These are phyloP conservation scores for Exophiala calicioides DNA, from an alignment of 2,329 filamentous ascomycete genomes.

Conservation along the genomic window DNA sequence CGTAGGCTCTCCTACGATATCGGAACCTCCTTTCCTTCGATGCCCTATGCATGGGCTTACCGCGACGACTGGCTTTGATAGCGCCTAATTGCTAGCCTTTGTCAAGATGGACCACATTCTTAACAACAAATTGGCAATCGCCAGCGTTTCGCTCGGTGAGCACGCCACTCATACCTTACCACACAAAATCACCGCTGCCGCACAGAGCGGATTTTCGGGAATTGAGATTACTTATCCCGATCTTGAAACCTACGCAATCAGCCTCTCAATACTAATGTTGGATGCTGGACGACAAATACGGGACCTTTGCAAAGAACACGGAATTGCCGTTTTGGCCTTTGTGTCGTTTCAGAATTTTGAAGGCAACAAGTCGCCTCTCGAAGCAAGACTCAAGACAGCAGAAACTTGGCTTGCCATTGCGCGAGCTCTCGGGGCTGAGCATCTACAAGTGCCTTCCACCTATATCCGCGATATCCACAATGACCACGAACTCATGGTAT, in stretches of 20 bases:
- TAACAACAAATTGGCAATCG: conserved; percentile 55
- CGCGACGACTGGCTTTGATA: no score
- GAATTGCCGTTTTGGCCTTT: conserved; percentile 38
- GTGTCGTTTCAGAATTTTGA: conserved; percentile 43
- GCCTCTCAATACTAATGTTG: conserved; percentile 52
- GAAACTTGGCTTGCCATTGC: conserved; percentile 36
- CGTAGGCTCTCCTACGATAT: no score
- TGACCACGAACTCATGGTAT: conserved; percentile 34
- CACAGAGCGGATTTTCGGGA: conserved; percentile 64
- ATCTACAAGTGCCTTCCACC: conserved; percentile 39
- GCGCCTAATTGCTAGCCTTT: no score
- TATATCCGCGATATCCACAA: conserved; percentile 32
- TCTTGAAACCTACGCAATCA: conserved; percentile 59
- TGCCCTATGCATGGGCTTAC: no score
- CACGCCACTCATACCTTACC: conserved; percentile 65
- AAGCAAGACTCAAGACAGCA: conserved; percentile 34
- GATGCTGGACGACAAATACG: conserved; percentile 60
- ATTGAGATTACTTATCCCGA: conserved; percentile 80
- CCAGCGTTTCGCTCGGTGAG: conserved; percentile 73
- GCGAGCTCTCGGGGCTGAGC: conserved; percentile 31
- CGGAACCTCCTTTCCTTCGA: no score
- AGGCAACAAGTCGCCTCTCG: conserved; percentile 34
- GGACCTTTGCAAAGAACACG: conserved; percentile 44
- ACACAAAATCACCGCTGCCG: conserved; percentile 68
- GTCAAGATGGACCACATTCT: no score